phyloP scores from a whole-genome alignment of 2,329 filamentous ascomycete genomes.

The Coleophoma cylindrospora region DNA sequence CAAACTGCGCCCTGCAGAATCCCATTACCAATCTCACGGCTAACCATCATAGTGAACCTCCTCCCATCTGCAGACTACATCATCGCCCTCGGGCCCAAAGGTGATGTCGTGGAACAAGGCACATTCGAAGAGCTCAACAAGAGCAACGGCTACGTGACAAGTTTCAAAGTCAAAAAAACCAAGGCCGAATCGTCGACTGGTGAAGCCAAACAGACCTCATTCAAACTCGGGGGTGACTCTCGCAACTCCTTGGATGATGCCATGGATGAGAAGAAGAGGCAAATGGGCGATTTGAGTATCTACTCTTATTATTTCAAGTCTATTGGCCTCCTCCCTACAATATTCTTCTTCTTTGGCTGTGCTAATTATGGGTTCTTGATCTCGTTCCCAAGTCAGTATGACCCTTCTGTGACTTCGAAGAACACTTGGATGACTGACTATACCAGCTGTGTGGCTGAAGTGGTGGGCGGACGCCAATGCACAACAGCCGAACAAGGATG shows the following conservation, averaged over 20 bases:
- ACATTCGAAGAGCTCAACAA: constrained; percentile 27
- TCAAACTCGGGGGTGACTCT: neutral
- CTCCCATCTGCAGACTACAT: constrained; percentile 31
- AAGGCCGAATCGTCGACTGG: neutral
- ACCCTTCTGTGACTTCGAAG: neutral
- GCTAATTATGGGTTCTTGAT: constrained; percentile 15
- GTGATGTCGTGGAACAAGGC: constrained; percentile 29
- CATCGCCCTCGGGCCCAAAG: constrained; percentile 26
- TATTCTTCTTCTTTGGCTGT: constrained; percentile 13
- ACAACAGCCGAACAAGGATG: constrained; percentile 5
- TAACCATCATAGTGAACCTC: constrained; percentile 3
- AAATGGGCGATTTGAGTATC: constrained; percentile 10
- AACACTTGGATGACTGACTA: neutral
- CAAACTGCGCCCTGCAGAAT: too few species aligned
- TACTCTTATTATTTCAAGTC: constrained; percentile 13
- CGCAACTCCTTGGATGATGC: neutral
- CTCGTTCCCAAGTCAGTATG: constrained; percentile 10
- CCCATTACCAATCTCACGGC: too few species aligned
- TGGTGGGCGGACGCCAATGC: constrained; percentile 23
- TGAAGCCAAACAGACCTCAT: neutral
- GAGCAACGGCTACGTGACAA: constrained; percentile 28
- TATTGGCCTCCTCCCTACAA: constrained; percentile 8
- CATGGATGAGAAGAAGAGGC: neutral
- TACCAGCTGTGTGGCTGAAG: constrained; percentile 22
- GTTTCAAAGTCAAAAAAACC: constrained; percentile 2